These are phyloP conservation scores for Silene conica DNA, from an alignment of 148 eudicot species.

Conservation along the genomic window DNA sequence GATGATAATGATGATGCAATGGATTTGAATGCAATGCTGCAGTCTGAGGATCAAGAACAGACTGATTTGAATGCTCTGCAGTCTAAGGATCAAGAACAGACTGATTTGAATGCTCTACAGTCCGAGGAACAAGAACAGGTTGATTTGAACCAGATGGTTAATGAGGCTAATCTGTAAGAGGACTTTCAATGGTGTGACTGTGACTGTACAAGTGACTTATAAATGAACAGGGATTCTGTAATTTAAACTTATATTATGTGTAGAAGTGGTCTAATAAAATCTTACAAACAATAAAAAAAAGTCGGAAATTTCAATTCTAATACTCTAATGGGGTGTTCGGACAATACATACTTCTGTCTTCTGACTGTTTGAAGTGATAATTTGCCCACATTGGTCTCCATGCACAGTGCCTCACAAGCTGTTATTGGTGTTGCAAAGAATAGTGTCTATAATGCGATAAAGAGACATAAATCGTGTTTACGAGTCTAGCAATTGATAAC, in stretches of 20 bases:
- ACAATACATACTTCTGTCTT: no score
- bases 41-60: slow-evolving; percentile 41
- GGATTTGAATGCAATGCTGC: slow-evolving; percentile 19
- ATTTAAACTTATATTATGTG: background rate
- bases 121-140: slow-evolving; percentile 42
- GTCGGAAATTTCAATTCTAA: no score
- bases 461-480: no score
- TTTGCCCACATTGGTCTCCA: no score
- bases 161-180: slow-evolving; percentile 34
- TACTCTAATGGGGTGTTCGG: background rate
- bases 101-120: slow-evolving; percentile 21
- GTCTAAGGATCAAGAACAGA: slow-evolving; percentile 36
- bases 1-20: background rate
- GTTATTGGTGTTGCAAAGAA: no score
- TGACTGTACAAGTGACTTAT: no score
- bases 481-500: no score
- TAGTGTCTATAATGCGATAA: no score
- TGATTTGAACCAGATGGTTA: slow-evolving; percentile 55
- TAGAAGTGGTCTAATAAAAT: background rate
- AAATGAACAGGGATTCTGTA: background rate
- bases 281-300: background rate
- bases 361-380: no score
- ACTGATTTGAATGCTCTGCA: no score
- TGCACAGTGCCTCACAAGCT: no score
- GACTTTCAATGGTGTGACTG: no score